These are phyloP conservation scores for Simplicillium sp. DNA, from an alignment of 2,329 filamentous ascomycete species.

Conservation along the genomic window DNA sequence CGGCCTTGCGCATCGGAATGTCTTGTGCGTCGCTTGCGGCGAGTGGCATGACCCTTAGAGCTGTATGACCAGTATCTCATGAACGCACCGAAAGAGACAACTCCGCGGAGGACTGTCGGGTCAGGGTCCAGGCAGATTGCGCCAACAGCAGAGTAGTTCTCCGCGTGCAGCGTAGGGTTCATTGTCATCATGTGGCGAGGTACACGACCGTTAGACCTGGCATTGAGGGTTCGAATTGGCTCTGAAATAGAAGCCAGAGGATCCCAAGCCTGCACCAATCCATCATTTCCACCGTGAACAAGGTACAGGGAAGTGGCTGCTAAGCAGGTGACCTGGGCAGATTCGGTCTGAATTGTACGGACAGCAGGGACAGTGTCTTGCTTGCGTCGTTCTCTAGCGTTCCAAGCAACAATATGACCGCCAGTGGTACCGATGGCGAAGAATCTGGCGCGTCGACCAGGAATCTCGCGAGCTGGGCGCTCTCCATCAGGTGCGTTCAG, in stretches of 20 bases:
- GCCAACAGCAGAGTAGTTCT: constrained; percentile 72
- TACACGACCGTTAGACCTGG: constrained; percentile 71
- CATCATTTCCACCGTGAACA: constrained; percentile 89
- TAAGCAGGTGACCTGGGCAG: constrained; percentile 74
- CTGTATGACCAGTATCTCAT: constrained; percentile 92
- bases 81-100: constrained; percentile 79
- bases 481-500: constrained; percentile 32
- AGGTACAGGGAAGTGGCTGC: constrained; percentile 79
- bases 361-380: constrained; percentile 52
- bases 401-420: constrained; percentile 76
- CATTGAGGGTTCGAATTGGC: constrained; percentile 79
- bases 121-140: constrained; percentile 84
- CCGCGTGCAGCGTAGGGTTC: constrained; percentile 51
- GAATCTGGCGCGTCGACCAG: constrained; percentile 74
- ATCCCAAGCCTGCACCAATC: constrained; percentile 94
- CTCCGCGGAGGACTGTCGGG: constrained; percentile 72
- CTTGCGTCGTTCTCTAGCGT: constrained; percentile 54
- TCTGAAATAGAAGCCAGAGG: constrained; percentile 71
- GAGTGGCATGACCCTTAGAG: constrained; percentile 66
- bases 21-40: constrained; percentile 69
- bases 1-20: constrained; percentile 53
- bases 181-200: constrained; percentile 57
- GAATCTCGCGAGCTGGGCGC: constrained; percentile 50
- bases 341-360: constrained; percentile 82
- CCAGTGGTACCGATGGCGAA: constrained; percentile 71